Percentiles rank a stretch among this genome's conserved stretches.
Evolutionary conservation across 345 rosid species (phyloP).

Genomic region (Psidium friedrichsthalianum): DNA sequence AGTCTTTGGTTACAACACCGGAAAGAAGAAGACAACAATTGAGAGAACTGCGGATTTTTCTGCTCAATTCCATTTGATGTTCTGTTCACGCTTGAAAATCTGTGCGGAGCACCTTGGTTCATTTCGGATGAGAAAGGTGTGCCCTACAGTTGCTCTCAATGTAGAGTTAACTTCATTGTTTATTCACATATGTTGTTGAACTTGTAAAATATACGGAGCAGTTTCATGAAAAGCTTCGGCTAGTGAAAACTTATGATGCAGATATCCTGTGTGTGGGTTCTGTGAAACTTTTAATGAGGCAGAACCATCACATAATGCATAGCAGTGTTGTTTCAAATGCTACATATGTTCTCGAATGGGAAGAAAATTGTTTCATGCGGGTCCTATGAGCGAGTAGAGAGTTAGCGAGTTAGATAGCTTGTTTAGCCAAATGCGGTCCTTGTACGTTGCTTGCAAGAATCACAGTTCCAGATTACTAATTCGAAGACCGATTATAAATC

Average conservation of each 20-base stretch:
- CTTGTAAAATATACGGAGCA: neutral
- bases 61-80: neutral
- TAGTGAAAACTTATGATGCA: neutral
- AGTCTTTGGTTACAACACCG: neutral
- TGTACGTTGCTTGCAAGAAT: neutral
- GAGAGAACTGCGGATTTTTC: neutral
- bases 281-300: neutral
- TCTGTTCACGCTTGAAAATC: neutral
- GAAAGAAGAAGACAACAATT: neutral
- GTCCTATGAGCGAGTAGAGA: neutral
- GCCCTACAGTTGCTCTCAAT: neutral
- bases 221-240: neutral
- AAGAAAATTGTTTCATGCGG: neutral
- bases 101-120: neutral
- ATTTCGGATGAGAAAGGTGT: neutral
- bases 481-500: neutral
- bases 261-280: neutral
- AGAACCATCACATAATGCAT: neutral
- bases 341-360: neutral
- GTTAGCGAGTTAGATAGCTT: neutral
- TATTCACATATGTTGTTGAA: neutral
- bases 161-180: neutral
- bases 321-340: neutral
- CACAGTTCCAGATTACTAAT: neutral
- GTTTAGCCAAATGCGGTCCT: neutral